These are phyloP conservation scores for Aspergillus homomorphus DNA, from an alignment of 495 filamentous ascomycete genomes.

Conservation along the genomic window DNA sequence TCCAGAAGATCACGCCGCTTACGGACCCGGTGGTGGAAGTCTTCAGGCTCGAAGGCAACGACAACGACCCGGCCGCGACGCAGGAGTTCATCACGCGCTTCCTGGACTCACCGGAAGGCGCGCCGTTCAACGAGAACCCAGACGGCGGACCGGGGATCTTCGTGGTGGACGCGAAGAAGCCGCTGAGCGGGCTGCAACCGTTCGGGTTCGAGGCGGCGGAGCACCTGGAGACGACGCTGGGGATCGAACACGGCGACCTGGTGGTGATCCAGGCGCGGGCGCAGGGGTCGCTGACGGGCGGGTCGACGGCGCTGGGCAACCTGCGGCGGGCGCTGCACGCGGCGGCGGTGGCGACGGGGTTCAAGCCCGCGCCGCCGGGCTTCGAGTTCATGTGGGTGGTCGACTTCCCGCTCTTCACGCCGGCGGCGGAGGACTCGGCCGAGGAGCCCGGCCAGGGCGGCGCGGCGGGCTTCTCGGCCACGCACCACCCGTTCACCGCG, in stretches of 20 bases:
- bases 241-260: constrained; percentile 66
- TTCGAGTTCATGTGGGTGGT: constrained; percentile 80
- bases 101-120: constrained; percentile 62
- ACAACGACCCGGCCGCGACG: constrained; percentile 47
- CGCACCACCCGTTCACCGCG: constrained; percentile 95
- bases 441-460: constrained; percentile 80
- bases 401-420: constrained; percentile 89
- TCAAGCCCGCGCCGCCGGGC: constrained; percentile 51
- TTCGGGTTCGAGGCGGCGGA: constrained; percentile 74
- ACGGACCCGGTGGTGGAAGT: constrained; percentile 64
- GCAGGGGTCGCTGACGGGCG: constrained; percentile 52
- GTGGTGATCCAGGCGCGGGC: constrained; percentile 77
- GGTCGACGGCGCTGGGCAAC: constrained; percentile 77
- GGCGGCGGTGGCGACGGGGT: constrained; percentile 55
- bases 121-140: constrained; percentile 58
- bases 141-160: constrained; percentile 75
- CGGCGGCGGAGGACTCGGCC: constrained; percentile 45
- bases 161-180: constrained; percentile 64
- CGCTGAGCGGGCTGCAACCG: constrained; percentile 67
- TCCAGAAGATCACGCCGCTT: constrained; percentile 66
- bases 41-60: constrained; percentile 55
- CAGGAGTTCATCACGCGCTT: constrained; percentile 63
- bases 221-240: constrained; percentile 48
- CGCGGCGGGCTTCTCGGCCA: constrained; percentile 73
- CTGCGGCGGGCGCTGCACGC: constrained; percentile 69